Evolutionary conservation across 2,329 filamentous ascomycete species (phyloP).

Genomic region (Exophiala bonariae): DNA sequence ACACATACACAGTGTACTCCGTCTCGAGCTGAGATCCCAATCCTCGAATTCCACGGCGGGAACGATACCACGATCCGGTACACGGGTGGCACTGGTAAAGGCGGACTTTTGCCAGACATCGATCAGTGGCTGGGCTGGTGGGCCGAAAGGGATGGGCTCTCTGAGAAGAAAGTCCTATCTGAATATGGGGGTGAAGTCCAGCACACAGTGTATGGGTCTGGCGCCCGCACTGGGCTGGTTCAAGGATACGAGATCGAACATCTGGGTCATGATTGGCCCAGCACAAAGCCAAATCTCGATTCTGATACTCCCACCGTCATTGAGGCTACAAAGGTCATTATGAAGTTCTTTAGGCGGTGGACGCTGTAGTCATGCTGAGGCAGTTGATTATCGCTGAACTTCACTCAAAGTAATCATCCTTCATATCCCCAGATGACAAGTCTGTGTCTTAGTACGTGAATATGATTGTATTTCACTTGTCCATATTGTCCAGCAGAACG

Average conservation of each 20-base stretch:
- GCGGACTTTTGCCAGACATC: constrained; percentile 25
- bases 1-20: constrained; percentile 29
- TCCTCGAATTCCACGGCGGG: constrained; percentile 45
- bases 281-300: constrained; percentile 23
- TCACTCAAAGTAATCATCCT: no score
- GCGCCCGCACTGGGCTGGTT: constrained; percentile 9
- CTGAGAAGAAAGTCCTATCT: constrained; percentile 1
- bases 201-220: constrained; percentile 8
- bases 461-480: no score
- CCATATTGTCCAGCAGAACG: no score
- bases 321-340: constrained; percentile 24
- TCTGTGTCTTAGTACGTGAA: no score
- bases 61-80: constrained; percentile 30
- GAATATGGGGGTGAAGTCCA: constrained; percentile 1
- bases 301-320: constrained; percentile 20
- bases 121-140: constrained; percentile 26
- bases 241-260: constrained; percentile 21
- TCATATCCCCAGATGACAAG: no score
- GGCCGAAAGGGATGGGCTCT: constrained; percentile 30
- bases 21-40: constrained; percentile 34
- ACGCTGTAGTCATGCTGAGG: no score
- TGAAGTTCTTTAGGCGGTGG: constrained; percentile 23
- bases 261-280: constrained; percentile 28
- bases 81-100: constrained; percentile 31
- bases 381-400: no score